Base-by-base conservation (phyloP, 2,329 filamentous ascomycete genomes). In the Penicillium hesseltinei region DNA sequence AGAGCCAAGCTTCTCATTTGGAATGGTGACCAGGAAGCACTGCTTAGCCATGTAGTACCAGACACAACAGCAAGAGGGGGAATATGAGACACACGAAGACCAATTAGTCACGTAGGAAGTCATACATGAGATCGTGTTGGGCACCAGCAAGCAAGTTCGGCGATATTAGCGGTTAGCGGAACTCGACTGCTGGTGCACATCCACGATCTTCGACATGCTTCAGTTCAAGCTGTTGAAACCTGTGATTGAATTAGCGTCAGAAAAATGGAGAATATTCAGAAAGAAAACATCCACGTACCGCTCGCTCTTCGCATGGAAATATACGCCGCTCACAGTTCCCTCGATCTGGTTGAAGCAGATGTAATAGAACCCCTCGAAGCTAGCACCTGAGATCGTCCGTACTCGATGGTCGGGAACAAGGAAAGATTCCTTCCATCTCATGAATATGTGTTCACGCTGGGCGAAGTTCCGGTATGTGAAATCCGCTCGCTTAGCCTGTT, bases 361-460 rank as follows among this genome's bases (percentile, higher is more conserved):
- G 71, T 99, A 99, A 74, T 97, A 99, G 73, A 99, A 99, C 0
- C 94, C 94, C 71, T 99, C 94, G 59, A 97, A 99, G 70, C 93
- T 97, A 8, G 94, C 94, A 19, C 94, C 94, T 35, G 87, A 90
- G 60, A 99, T 96, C 11, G 90, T 95, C 60, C 88, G 85, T 21
- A 97, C 92, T 17, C 90, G 85, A 73, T 99, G 94, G 69, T 99
- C 92, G 1, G 94, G 94, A 0, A 99, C 94, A 0, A 99, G 80
- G 69, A 99, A 99, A 69, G 96, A 92, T 71, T 99, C 94, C 76
- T 99, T 99, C 94, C 94, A 99, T 59, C 94, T 87, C 94, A 99
- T 99, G 71, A 97, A 99, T 33, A 99, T 88, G 72, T 95, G 88
- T 66, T 97, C 92, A 62, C 87, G 83, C 71, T 95, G 89, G 47